A percentile compares a stretch with the other conserved stretches of the same genome.
These are phyloP conservation scores for Fraxinus quadrangulata DNA, from an alignment of 257 asterid genomes.

Conservation along the genomic window DNA sequence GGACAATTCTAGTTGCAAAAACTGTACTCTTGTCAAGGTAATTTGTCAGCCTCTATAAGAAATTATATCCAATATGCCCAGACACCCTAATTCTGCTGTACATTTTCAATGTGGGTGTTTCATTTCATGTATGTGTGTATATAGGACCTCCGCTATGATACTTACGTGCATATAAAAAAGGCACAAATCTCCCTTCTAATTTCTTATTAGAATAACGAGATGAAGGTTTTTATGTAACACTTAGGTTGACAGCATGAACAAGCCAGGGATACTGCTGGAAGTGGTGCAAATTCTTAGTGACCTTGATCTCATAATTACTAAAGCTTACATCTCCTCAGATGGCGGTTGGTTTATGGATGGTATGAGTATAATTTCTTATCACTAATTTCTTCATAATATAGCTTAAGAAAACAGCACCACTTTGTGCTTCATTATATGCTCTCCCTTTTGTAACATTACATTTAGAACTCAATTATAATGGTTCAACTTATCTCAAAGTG, in stretches of 20 bases:
- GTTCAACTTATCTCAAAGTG: not conserved
- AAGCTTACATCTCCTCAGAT: conserved; percentile 95
- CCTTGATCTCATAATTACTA: conserved; percentile 83
- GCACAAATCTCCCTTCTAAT: not conserved
- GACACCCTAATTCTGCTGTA: not conserved
- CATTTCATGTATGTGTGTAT: not conserved
- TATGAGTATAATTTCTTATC: conserved; percentile 31
- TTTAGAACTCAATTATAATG: conserved; percentile 18
- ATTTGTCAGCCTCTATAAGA: conserved; percentile 15
- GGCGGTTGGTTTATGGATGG: conserved; percentile 99
- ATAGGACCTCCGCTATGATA: not conserved
- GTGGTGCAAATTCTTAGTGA: conserved; percentile 94
- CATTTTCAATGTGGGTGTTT: not conserved
- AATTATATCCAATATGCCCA: not conserved
- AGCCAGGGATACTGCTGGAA: conserved; percentile 94
- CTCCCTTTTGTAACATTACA: not conserved
- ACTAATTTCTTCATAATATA: conserved; percentile 14
- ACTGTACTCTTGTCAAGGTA: conserved; percentile 93
- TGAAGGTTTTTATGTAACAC: conserved; percentile 12
- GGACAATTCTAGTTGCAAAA: conserved; percentile 81
- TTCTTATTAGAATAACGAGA: not conserved
- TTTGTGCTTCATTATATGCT: not conserved
- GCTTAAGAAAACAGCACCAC: not conserved
- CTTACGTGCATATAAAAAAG: not conserved
- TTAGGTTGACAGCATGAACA: conserved; percentile 98